Evolutionary conservation across 1,284 basidiomycete genomes (phyloP).

Genomic region (Ganoderma multipileum): DNA sequence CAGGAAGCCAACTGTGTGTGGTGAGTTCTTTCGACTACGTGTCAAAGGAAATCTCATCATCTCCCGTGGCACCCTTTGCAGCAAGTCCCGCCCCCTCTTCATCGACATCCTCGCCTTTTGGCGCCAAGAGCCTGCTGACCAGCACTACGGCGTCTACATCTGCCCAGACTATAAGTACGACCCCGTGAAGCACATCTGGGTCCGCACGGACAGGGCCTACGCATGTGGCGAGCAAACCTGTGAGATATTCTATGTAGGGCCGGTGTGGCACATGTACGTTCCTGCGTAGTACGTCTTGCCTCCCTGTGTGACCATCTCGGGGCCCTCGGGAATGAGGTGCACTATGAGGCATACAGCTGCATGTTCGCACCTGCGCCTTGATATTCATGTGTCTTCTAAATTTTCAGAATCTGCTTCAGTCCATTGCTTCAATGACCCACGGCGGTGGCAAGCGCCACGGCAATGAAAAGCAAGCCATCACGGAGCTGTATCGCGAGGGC

Average conservation of each 20-base stretch:
- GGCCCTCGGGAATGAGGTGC: neutral
- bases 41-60: neutral
- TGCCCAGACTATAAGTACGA: slow-evolving; percentile 18
- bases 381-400: neutral
- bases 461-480: slow-evolving; percentile 13
- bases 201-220: slow-evolving; percentile 6
- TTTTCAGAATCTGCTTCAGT: neutral
- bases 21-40: neutral
- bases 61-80: neutral
- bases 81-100: slow-evolving; percentile 10
- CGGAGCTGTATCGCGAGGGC: slow-evolving; percentile 19
- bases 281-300: too few relatives aligned
- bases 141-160: slow-evolving; percentile 4
- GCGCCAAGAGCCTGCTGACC: neutral
- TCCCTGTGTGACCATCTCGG: slow-evolving; percentile 6
- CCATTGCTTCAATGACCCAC: slow-evolving; percentile 4
- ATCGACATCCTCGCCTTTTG: slow-evolving; percentile 3
- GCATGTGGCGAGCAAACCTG: slow-evolving; percentile 13
- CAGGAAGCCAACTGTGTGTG: neutral
- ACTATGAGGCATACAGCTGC: neutral
- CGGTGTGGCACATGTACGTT: too few relatives aligned
- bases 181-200: slow-evolving; percentile 5
- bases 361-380: too few relatives aligned
- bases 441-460: slow-evolving; percentile 16
- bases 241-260: slow-evolving; percentile 24